Evolutionary conservation across 345 rosid genomes (phyloP), one percentile per base, ranked within the genome.

Genomic region (Triadica sebifera): DNA sequence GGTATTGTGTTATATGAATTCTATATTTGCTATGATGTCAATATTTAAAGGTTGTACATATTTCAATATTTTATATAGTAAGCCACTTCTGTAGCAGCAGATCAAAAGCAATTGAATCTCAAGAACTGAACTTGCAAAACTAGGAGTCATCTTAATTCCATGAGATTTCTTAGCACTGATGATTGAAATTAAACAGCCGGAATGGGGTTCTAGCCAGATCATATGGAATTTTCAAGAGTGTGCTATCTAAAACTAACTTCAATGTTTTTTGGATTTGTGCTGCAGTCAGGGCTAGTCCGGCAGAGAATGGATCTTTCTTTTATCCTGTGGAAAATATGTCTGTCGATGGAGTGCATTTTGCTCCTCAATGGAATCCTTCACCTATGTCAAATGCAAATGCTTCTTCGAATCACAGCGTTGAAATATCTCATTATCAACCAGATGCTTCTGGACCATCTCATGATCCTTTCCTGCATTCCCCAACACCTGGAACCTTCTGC

Each of bases 301-400:
- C 79, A 47, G 94, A 87, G 34, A 85, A 82, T 79, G 81, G 78
- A 67, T 77, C 87, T 67, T 81, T 85, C 75, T 85, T 80, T 77
- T 83, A 81, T 81, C 85, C 94, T 22, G 73, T 68, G 53, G 97
- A 89, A 80, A 87, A 81, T 75, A 77, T 80, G 81, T 50, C 83
- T 13, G 64, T 66, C 49, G 89, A 85, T 47, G 91, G 86, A 59
- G 78, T 81, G 75, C 92, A 86, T 57, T 83, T 82, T 73, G 63
- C 89, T 78, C 79, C 92, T 56, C 89, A 79, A 24, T 89, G 94
- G 98, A 85, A 81, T 71, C 81, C 88, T 73, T 75, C 84, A 57
- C 82, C 92, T 47, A 80, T 81, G 82, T 79, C 93, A 77, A 89
- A 75, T 87, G 85, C 86, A n/a, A 87, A 71, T 77, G 65, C 79